A percentile compares a stretch with the other conserved stretches of the same genome.
phyloP scores from a whole-genome alignment of 768 basidiomycete genomes.

The Suillus luteus region DNA sequence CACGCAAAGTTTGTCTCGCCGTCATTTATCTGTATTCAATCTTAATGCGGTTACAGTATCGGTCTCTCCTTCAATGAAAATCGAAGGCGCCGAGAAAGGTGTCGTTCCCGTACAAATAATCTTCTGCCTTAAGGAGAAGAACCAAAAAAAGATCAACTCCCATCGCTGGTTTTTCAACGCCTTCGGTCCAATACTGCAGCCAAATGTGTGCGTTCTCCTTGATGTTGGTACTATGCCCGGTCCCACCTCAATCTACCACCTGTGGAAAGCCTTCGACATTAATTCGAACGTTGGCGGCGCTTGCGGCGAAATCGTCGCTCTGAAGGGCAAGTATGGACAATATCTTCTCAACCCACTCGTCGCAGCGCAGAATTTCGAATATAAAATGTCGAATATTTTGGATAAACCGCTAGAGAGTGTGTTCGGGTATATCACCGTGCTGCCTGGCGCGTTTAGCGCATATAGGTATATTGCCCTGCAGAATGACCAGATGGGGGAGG shows the following conservation, averaged over 20 bases:
- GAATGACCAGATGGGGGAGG: constrained; percentile 81
- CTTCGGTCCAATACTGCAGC: constrained; percentile 77
- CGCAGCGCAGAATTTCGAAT: constrained; percentile 92
- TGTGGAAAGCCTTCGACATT: constrained; percentile 95
- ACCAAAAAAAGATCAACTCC: constrained; percentile 95
- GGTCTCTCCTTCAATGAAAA: constrained; percentile 78
- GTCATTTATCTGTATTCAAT: constrained; percentile 6
- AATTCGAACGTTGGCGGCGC: constrained; percentile 91
- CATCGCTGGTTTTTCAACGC: constrained; percentile 96
- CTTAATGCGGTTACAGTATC: constrained; percentile 52
- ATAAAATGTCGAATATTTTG: constrained; percentile 92
- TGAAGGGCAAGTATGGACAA: constrained; percentile 81
- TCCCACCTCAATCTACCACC: constrained; percentile 84
- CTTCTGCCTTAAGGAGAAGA: constrained; percentile 91
- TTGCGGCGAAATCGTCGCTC: constrained; percentile 93
- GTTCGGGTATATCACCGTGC: constrained; percentile 93
- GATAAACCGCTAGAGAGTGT: constrained; percentile 90
- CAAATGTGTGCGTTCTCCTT: constrained; percentile 90
- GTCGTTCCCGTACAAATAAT: constrained; percentile 89
- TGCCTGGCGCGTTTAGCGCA: constrained; percentile 92
- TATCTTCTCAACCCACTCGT: constrained; percentile 85
- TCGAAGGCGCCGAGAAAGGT: constrained; percentile 77
- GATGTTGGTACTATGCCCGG: constrained; percentile 89
- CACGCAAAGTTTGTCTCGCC: constrained; percentile 67
- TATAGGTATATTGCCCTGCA: constrained; percentile 90